These are phyloP conservation scores for Paraphaeosphaeria sporulosa DNA, from an alignment of 2,329 filamentous ascomycete species.

Conservation along the genomic window DNA sequence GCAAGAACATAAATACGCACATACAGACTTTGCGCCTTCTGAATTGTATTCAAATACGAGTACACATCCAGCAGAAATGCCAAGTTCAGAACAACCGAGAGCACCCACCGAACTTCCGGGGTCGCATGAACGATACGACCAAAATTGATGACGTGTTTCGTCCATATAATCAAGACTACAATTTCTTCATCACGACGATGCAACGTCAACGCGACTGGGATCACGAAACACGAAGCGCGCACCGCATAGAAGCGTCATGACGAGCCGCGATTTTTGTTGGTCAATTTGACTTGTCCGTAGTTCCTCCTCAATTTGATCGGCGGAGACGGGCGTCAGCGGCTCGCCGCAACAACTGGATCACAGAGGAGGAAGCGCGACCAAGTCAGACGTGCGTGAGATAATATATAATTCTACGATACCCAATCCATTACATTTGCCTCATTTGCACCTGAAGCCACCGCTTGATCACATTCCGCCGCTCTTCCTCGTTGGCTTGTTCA, in stretches of 20 bases:
- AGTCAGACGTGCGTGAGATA: neutral
- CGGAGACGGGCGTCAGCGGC: neutral
- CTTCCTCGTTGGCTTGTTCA: constrained; percentile 24
- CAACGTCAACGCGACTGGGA: neutral
- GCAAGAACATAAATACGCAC: neutral
- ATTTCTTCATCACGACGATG: neutral
- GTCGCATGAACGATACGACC: neutral
- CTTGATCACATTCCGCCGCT: constrained; percentile 30
- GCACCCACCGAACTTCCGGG: neutral
- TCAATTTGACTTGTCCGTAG: neutral
- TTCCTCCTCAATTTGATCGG: neutral
- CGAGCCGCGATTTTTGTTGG: neutral
- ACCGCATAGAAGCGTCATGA: neutral
- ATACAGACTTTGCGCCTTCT: neutral
- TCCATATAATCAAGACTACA: neutral
- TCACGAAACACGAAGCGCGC: neutral
- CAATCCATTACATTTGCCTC: constrained; percentile 15
- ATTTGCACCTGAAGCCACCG: constrained; percentile 33
- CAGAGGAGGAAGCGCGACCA: neutral
- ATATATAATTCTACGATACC: neutral
- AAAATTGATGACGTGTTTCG: neutral
- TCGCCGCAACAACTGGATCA: neutral
- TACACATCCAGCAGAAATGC: neutral
- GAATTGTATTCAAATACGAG: neutral
- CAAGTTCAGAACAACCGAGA: neutral